Percentiles rank a stretch among this genome's conserved stretches.
Conservation (phyloP, 2,329 filamentous ascomycete species). For the Scorias spongiosa region DNA sequence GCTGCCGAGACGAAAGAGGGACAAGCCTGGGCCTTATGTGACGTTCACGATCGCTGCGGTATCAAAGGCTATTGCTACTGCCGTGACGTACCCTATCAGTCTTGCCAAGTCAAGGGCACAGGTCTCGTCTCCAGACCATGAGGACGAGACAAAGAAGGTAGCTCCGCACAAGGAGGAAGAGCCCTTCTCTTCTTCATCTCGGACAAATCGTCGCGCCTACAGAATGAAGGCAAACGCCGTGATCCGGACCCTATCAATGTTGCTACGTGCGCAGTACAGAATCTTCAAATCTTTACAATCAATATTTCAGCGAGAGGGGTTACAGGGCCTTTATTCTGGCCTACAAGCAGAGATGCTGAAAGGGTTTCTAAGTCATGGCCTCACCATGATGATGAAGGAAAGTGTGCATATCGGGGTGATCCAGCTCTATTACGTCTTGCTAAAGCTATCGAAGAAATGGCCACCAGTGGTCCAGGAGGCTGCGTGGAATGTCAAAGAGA, state of each 20-base stretch:
- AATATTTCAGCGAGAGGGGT: conserved; percentile 41
- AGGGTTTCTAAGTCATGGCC: conserved; percentile 71
- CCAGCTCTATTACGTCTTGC: conserved; percentile 51
- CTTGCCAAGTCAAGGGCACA: conserved; percentile 71
- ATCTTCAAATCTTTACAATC: conserved; percentile 15
- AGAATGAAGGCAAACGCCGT: conserved; percentile 4
- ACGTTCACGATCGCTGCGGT: conserved; percentile 57
- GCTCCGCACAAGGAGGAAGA: conserved; percentile 7
- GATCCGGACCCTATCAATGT: conserved; percentile 4
- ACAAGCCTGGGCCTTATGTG: conserved; percentile 36
- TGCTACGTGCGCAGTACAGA: conserved; percentile 16
- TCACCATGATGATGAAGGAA: conserved; percentile 79
- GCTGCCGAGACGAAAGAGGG: conserved; percentile 37
- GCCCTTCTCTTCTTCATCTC: not conserved
- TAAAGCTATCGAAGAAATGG: conserved; percentile 32
- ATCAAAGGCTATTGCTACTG: conserved; percentile 63
- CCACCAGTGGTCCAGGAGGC: conserved; percentile 23
- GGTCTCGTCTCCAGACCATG: conserved; percentile 30
- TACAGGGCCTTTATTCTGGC: conserved; percentile 58
- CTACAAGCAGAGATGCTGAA: conserved; percentile 63
- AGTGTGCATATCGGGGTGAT: conserved; percentile 58
- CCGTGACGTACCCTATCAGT: conserved; percentile 71
- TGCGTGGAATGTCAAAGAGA: conserved; percentile 3
- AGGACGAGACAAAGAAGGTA: conserved; percentile 10
- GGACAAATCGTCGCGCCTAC: not conserved